A percentile compares a stretch with the other conserved stretches of the same genome.
phyloP scores from a whole-genome alignment of 768 basidiomycete genomes.

The Lactarius evosmus region DNA sequence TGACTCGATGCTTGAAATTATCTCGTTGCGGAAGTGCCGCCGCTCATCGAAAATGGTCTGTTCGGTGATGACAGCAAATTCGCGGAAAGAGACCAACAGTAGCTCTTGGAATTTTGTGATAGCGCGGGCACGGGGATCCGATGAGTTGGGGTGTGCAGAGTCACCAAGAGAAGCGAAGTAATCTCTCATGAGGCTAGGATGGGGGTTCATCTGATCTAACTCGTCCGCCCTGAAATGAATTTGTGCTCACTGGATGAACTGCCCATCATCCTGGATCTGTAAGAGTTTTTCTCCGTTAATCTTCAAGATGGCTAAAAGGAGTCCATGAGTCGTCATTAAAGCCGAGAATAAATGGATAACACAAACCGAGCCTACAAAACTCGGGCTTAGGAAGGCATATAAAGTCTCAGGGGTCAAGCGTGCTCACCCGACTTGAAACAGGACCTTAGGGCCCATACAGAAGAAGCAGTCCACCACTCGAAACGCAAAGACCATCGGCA shows the following conservation, averaged over 20 bases:
- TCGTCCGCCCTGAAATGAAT: background rate
- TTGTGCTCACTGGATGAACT: constrained; percentile 76
- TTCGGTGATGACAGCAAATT: constrained; percentile 94
- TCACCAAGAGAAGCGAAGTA: constrained; percentile 94
- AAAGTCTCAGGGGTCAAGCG: background rate
- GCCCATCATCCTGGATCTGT: constrained; percentile 93
- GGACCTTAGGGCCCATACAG: constrained; percentile 97
- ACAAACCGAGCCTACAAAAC: constrained; percentile 52
- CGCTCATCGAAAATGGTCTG: constrained; percentile 89
- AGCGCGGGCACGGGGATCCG: constrained; percentile 84
- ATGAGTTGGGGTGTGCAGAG: constrained; percentile 87
- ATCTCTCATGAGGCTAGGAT: constrained; percentile 79
- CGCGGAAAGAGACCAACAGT: constrained; percentile 94
- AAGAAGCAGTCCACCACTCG: constrained; percentile 97
- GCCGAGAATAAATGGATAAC: background rate
- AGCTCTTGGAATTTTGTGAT: constrained; percentile 98
- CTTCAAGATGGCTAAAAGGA: constrained; percentile 78
- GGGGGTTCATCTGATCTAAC: background rate
- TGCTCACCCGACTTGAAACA: constrained; percentile 96
- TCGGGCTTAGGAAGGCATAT: constrained; percentile 6
- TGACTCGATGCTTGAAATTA: constrained; percentile 88
- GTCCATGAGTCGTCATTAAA: background rate
- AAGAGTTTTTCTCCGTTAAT: constrained; percentile 93
- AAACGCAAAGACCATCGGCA: constrained; percentile 98
- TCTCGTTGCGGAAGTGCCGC: constrained; percentile 79